Conservation (phyloP, 2,329 filamentous ascomycete genomes). For the Venturiaceae sp. region DNA sequence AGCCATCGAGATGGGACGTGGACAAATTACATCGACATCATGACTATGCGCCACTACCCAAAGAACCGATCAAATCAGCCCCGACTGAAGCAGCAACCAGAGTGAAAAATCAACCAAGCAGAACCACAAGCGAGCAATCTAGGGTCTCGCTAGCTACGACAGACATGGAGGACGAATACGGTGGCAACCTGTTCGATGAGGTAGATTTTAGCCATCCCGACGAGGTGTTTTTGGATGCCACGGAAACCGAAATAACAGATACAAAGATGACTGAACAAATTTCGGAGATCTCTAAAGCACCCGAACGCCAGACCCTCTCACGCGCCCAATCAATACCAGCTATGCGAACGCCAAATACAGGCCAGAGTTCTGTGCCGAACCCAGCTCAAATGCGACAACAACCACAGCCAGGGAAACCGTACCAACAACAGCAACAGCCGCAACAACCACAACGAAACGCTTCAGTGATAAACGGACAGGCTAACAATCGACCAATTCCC, state of each 20-base stretch:
- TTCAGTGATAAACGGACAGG: background rate
- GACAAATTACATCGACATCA: slow-evolving; percentile 72
- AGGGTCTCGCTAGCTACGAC: slow-evolving; percentile 21
- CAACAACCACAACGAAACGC: slow-evolving; percentile 10
- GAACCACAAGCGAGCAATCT: slow-evolving; percentile 20
- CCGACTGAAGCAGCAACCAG: slow-evolving; percentile 10
- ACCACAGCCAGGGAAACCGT: slow-evolving; percentile 13
- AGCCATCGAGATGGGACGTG: slow-evolving; percentile 68
- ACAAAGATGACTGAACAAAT: slow-evolving; percentile 11
- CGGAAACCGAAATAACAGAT: slow-evolving; percentile 19
- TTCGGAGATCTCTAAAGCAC: background rate
- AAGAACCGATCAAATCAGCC: slow-evolving; percentile 34
- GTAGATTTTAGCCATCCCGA: slow-evolving; percentile 56
- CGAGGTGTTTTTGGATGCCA: slow-evolving; percentile 51
- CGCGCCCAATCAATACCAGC: slow-evolving; percentile 16
- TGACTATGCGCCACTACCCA: slow-evolving; percentile 57
- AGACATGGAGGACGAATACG: slow-evolving; percentile 46
- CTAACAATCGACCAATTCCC: background rate
- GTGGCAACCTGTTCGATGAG: slow-evolving; percentile 46
- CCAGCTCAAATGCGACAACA: slow-evolving; percentile 10
- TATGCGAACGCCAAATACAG: background rate
- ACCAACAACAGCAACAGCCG: slow-evolving; percentile 16
- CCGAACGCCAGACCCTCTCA: slow-evolving; percentile 12
- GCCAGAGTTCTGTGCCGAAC: background rate
- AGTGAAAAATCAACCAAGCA: slow-evolving; percentile 16